Evolutionary conservation across 2,329 filamentous ascomycete species (phyloP).

Genomic region (Trichoderma arundinaceum): DNA sequence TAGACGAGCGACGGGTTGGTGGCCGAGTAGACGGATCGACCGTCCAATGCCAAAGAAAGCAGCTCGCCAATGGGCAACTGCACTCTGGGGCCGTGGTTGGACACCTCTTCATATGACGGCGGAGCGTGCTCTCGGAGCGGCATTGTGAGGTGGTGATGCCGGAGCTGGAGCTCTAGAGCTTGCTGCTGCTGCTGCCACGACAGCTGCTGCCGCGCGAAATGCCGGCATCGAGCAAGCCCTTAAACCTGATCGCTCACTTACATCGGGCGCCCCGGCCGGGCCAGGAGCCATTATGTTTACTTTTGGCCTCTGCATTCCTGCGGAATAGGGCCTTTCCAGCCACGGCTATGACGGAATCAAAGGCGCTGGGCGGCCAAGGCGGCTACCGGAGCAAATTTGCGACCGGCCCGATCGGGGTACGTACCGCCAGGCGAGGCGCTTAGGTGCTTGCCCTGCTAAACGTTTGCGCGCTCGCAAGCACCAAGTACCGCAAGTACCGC

Average conservation of each 20-base stretch:
- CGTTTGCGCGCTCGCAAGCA: neutral
- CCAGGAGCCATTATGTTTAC: constrained; percentile 19
- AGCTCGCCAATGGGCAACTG: constrained; percentile 27
- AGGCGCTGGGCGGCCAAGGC: constrained; percentile 21
- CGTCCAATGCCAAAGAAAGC: constrained; percentile 13
- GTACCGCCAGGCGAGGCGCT: constrained; percentile 5
- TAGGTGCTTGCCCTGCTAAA: neutral
- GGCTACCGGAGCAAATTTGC: constrained; percentile 28
- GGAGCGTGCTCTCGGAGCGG: constrained; percentile 25
- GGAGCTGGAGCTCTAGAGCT: neutral
- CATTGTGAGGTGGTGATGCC: neutral
- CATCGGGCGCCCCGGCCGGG: constrained; percentile 23
- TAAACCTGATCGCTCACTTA: constrained; percentile 15
- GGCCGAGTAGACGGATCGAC: constrained; percentile 19
- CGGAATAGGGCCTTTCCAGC: neutral
- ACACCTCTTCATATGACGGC: constrained; percentile 26
- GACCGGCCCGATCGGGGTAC: constrained; percentile 28
- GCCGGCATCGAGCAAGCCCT: constrained; percentile 19
- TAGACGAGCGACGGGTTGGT: constrained; percentile 27
- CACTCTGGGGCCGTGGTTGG: constrained; percentile 19
- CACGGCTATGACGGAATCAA: constrained; percentile 26
- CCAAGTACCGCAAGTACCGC: constrained; percentile 1
- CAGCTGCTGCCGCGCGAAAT: constrained; percentile 13
- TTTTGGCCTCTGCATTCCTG: constrained; percentile 12
- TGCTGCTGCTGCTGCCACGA: constrained; percentile 6